phyloP scores from a whole-genome alignment of 768 basidiomycete species.

The Psilocybe tampanensis region DNA sequence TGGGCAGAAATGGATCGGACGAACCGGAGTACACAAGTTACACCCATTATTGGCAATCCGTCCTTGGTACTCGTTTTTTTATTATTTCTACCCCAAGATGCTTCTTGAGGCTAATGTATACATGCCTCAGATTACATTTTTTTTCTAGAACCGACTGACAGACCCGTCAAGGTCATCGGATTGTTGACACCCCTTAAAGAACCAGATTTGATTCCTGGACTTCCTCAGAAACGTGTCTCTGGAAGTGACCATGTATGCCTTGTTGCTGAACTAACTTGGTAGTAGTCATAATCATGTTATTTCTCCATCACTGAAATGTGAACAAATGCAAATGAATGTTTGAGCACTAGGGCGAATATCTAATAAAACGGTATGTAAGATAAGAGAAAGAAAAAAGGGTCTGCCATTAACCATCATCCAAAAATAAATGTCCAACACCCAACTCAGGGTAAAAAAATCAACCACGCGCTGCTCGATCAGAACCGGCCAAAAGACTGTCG shows the following conservation, averaged over 20 bases:
- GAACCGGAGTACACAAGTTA: conserved; percentile 91
- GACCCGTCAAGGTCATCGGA: conserved; percentile 41
- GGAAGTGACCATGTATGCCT: conserved; percentile 90
- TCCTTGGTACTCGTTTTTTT: conserved; percentile 54
- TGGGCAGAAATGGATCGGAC: conserved; percentile 50
- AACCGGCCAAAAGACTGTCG: conserved; percentile 84
- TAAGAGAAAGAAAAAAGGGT: conserved; percentile 8
- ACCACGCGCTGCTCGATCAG: conserved; percentile 58
- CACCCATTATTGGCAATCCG: conserved; percentile 84
- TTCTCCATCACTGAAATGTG: background rate
- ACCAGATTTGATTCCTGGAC: conserved; percentile 64
- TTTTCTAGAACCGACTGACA: conserved; percentile 51
- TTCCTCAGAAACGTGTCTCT: conserved; percentile 79
- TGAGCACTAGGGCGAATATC: conserved; percentile 6
- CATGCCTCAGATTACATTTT: conserved; percentile 83
- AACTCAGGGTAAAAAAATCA: conserved; percentile 10
- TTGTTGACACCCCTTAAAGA: conserved; percentile 65
- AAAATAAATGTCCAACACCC: conserved; percentile 3
- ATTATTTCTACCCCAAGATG: background rate
- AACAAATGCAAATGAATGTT: conserved; percentile 12
- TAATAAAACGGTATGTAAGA: conserved; percentile 12
- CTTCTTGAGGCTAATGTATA: background rate
- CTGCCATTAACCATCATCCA: conserved; percentile 7
- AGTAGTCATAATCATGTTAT: conserved; percentile 7
- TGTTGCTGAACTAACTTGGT: conserved; percentile 58